Conservation (phyloP, 2,329 filamentous ascomycete genomes). For the Venturia aucupariae region DNA sequence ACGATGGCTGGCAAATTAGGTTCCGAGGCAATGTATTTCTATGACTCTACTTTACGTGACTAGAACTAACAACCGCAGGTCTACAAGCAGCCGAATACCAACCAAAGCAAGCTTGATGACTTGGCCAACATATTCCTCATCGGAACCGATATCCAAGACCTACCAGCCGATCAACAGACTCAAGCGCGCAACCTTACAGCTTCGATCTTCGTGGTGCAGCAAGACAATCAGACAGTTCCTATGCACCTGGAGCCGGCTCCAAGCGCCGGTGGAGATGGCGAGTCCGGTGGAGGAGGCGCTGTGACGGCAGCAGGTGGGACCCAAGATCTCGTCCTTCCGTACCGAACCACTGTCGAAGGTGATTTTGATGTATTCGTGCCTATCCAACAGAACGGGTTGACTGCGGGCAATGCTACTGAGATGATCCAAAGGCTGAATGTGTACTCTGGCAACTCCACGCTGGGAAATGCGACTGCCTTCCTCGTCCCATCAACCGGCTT, state of each 20-base stretch:
- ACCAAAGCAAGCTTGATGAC: conserved; percentile 53
- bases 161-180: conserved; percentile 49
- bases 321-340: conserved; percentile 55
- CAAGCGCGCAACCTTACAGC: conserved; percentile 66
- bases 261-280: conserved; percentile 44
- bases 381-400: conserved; percentile 49
- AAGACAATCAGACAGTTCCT: conserved; percentile 53
- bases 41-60: not conserved
- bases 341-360: conserved; percentile 56
- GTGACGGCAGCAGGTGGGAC: conserved; percentile 48
- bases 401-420: conserved; percentile 55
- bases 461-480: conserved; percentile 67
- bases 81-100: conserved; percentile 68
- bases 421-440: conserved; percentile 60
- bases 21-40: conserved; percentile 57
- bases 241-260: conserved; percentile 53
- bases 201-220: conserved; percentile 67
- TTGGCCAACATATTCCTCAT: conserved; percentile 64
- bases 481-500: conserved; percentile 61
- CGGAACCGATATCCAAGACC: conserved; percentile 49
- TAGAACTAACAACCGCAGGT: conserved; percentile 26
- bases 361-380: conserved; percentile 66
- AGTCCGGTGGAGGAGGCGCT: conserved; percentile 40
- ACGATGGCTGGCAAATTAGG: conserved; percentile 65
- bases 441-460: conserved; percentile 53